Evolutionary conservation across 768 basidiomycete genomes (phyloP).

Genomic region (Cystobasidiopsis lactophilus): DNA sequence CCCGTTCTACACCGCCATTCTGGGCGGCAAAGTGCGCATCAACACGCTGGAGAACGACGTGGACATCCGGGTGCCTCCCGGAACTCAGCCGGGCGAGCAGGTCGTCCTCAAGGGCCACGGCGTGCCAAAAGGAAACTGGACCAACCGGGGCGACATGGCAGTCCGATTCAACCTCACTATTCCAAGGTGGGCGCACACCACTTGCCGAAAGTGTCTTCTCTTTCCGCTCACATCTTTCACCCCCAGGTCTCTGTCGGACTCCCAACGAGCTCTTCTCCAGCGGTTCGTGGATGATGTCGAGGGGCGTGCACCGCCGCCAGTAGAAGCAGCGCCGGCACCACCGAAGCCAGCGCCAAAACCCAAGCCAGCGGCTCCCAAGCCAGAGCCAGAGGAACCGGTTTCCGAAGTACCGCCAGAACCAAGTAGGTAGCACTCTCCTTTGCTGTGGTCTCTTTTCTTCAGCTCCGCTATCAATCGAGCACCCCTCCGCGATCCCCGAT

Average conservation of each 20-base stretch:
- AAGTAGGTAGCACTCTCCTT: no score
- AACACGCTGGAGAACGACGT: conserved; percentile 91
- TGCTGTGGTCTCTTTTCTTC: no score
- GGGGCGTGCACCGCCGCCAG: conserved; percentile 30
- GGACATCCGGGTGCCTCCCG: conserved; percentile 71
- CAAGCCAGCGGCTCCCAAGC: background rate
- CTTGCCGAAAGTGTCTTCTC: background rate
- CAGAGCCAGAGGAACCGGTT: background rate
- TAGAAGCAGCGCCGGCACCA: background rate
- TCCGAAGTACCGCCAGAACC: background rate
- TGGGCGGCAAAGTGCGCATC: conserved; percentile 80
- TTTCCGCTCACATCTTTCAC: background rate
- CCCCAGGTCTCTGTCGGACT: conserved; percentile 50
- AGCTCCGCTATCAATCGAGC: no score
- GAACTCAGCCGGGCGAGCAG: conserved; percentile 92
- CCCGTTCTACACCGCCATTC: conserved; percentile 68
- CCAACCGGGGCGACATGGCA: conserved; percentile 59
- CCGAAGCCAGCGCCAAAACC: background rate
- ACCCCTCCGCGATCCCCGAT: no score
- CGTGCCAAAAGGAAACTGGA: conserved; percentile 42
- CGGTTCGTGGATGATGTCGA: conserved; percentile 85
- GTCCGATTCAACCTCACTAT: conserved; percentile 70
- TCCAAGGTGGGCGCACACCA: conserved; percentile 45
- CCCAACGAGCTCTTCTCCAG: conserved; percentile 69
- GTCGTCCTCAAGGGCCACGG: conserved; percentile 82